Evolutionary conservation across 2,329 filamentous ascomycete species (phyloP).

Genomic region (Fusarium scirpi): DNA sequence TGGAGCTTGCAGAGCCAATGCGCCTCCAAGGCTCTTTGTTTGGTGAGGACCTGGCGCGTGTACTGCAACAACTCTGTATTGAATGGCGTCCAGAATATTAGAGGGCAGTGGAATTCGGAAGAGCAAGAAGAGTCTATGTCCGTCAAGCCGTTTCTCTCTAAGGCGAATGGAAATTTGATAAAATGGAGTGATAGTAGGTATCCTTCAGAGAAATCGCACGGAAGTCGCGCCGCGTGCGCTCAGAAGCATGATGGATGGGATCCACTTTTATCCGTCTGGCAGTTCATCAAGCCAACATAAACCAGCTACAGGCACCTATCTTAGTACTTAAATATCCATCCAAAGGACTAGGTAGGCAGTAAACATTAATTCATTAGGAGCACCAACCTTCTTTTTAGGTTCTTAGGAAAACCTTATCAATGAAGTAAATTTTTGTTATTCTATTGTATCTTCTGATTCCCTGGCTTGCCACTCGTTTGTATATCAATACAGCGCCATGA

Average conservation of each 20-base stretch:
- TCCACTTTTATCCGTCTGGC: conserved; percentile 31
- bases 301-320: background rate
- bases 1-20: conserved; percentile 7
- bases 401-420: background rate
- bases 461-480: background rate
- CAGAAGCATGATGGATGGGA: background rate
- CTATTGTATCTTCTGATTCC: background rate
- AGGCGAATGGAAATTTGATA: conserved; percentile 3
- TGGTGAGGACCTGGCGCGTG: background rate
- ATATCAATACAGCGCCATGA: background rate
- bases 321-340: background rate
- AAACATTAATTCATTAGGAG: background rate
- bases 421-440: background rate
- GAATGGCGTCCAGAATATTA: background rate
- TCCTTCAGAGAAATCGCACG: background rate
- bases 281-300: background rate
- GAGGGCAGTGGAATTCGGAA: background rate
- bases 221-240: conserved; percentile 18
- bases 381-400: background rate
- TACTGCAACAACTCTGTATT: background rate
- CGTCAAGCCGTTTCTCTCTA: background rate
- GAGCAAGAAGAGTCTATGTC: background rate
- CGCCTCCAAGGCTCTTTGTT: conserved; percentile 19
- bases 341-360: background rate
- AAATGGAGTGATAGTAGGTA: background rate